phyloP scores from a whole-genome alignment of 2,329 filamentous ascomycete genomes.

The Aspergillus versicolor region DNA sequence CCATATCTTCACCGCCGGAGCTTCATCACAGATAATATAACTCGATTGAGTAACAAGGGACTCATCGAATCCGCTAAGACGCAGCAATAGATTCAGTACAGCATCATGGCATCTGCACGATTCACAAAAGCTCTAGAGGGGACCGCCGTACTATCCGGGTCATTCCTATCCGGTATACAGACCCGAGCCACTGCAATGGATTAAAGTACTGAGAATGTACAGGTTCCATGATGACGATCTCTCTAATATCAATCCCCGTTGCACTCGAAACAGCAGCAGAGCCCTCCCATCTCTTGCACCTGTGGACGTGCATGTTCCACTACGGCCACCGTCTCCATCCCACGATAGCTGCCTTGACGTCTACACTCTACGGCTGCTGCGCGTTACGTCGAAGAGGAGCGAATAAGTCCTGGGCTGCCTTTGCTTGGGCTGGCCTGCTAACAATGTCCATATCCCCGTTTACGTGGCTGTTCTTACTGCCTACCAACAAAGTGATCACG shows the following conservation, averaged over 20 bases:
- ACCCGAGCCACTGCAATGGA: background rate
- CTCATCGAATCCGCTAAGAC: too few relatives aligned
- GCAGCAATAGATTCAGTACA: background rate
- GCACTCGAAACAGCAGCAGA: background rate
- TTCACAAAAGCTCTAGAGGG: background rate
- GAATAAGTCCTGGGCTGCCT: background rate
- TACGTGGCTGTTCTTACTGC: background rate
- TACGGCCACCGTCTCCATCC: background rate
- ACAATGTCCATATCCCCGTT: background rate
- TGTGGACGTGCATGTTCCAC: background rate
- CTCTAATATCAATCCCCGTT: background rate
- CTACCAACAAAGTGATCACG: background rate
- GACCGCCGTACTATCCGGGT: background rate
- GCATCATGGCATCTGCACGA: background rate
- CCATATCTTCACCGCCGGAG: too few relatives aligned
- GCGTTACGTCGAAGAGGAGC: background rate
- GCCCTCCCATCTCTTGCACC: background rate
- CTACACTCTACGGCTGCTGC: background rate
- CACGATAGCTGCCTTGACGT: background rate
- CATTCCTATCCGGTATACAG: background rate
- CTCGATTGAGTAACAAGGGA: too few relatives aligned
- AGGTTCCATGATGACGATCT: constrained; percentile 1
- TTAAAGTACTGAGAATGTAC: background rate
- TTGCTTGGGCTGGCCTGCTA: background rate
- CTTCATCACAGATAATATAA: too few relatives aligned